These are phyloP conservation scores for Zostera marina DNA, from an alignment of 116 monocot genomes.

Conservation along the genomic window DNA sequence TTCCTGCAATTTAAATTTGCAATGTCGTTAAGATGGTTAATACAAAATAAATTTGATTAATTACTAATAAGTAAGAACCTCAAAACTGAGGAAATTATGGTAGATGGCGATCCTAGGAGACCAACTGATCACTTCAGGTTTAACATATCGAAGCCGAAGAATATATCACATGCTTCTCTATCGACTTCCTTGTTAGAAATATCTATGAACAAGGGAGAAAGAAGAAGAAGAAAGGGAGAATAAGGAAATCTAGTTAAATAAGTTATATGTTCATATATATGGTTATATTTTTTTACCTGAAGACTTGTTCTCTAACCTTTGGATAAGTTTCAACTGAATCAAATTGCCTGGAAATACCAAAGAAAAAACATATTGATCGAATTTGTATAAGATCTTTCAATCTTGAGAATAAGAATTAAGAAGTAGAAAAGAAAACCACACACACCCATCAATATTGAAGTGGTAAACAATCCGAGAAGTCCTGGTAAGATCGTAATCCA, in stretches of 20 bases:
- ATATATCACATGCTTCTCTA: slow-evolving; percentile 45
- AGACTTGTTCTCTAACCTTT: too few relatives aligned
- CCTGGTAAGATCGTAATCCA: background rate
- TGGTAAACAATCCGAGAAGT: background rate
- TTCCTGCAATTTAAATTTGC: slow-evolving; percentile 39
- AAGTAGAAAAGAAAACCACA: background rate
- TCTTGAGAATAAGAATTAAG: too few relatives aligned
- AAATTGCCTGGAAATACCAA: too few relatives aligned
- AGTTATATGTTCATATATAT: too few relatives aligned
- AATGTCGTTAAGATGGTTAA: too few relatives aligned
- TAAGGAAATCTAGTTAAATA: too few relatives aligned
- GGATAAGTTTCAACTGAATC: too few relatives aligned
- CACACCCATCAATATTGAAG: background rate
- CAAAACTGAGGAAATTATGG: slow-evolving; percentile 63
- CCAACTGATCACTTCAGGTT: slow-evolving; percentile 86
- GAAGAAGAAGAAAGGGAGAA: too few relatives aligned
- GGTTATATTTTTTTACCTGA: too few relatives aligned
- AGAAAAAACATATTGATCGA: too few relatives aligned
- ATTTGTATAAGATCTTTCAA: too few relatives aligned
- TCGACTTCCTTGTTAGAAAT: slow-evolving; percentile 30
- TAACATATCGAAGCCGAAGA: too few relatives aligned
- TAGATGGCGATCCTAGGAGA: slow-evolving; percentile 68
- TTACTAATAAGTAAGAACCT: slow-evolving; percentile 25
- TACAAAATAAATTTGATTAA: background rate
- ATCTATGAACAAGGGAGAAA: background rate